Conservation (phyloP, 768 basidiomycete genomes). For the Hygrocybe coccinea region DNA sequence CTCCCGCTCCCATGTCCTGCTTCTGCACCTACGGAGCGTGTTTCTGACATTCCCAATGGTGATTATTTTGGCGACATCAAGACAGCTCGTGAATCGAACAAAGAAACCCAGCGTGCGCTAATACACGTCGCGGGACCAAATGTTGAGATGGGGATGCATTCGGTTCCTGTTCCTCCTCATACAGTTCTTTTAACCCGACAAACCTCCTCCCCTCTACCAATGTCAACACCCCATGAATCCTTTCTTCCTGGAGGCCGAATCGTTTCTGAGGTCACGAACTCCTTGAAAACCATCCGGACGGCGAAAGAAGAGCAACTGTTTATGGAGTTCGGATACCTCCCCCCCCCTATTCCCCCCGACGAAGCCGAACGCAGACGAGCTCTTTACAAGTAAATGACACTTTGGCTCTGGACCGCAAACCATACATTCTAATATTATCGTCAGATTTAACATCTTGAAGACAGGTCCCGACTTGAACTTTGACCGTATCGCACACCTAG, state of each 20-base stretch:
- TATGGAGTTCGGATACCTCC: slow-evolving; percentile 59
- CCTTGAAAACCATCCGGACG: slow-evolving; percentile 41
- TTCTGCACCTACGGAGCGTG: slow-evolving; percentile 1
- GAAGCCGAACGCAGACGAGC: slow-evolving; percentile 80
- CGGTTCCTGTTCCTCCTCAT: slow-evolving; percentile 47
- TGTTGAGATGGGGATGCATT: slow-evolving; percentile 21
- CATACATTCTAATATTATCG: neutral
- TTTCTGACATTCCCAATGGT: neutral
- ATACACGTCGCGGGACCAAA: slow-evolving; percentile 9
- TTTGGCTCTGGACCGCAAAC: too few relatives aligned
- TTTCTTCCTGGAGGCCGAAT: slow-evolving; percentile 31
- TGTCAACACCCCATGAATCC: slow-evolving; percentile 31
- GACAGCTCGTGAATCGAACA: neutral
- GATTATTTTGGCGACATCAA: slow-evolving; percentile 18
- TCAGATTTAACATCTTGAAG: slow-evolving; percentile 84
- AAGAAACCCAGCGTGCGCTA: slow-evolving; percentile 2
- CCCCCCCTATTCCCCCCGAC: slow-evolving; percentile 79
- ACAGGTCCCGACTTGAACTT: slow-evolving; percentile 86
- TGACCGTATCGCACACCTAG: slow-evolving; percentile 88
- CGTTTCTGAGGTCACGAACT: slow-evolving; percentile 25
- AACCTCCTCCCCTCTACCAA: slow-evolving; percentile 59
- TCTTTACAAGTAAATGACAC: slow-evolving; percentile 63
- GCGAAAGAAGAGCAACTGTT: slow-evolving; percentile 69
- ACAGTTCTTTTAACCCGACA: slow-evolving; percentile 56
- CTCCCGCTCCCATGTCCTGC: neutral